phyloP scores from a whole-genome alignment of 2,329 filamentous ascomycete genomes.

The Fusarium brachygibbosum region DNA sequence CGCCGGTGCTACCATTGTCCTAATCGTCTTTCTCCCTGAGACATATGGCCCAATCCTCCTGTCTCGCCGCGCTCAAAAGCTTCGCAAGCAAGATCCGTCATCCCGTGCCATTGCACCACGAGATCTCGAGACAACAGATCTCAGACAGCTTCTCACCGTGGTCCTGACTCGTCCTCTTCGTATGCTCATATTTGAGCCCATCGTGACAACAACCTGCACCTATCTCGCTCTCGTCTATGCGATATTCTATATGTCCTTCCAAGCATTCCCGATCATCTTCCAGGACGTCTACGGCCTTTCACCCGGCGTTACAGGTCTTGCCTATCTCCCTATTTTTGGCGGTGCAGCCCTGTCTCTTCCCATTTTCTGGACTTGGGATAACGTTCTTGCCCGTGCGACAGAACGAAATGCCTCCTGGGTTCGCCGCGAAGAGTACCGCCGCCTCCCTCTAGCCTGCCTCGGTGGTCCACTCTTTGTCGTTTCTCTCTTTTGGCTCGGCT shows the following conservation, averaged over 20 bases:
- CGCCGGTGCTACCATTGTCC: constrained; percentile 71
- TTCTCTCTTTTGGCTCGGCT: constrained; percentile 73
- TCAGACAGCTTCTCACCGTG: constrained; percentile 73
- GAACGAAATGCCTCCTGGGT: constrained; percentile 68
- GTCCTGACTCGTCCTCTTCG: constrained; percentile 78
- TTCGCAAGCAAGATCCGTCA: constrained; percentile 69
- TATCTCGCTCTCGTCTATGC: constrained; percentile 80
- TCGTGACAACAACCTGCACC: constrained; percentile 77
- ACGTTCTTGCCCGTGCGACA: constrained; percentile 67
- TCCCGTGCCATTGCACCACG: constrained; percentile 68
- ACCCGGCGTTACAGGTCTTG: constrained; percentile 73
- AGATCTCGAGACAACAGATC: constrained; percentile 71
- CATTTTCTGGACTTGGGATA: constrained; percentile 76
- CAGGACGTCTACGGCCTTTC: constrained; percentile 72
- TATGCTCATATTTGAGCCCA: constrained; percentile 80
- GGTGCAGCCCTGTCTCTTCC: constrained; percentile 71
- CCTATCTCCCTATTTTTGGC: constrained; percentile 76
- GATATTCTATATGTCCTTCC: constrained; percentile 79
- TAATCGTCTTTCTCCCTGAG: constrained; percentile 74
- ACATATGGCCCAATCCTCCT: constrained; percentile 72
- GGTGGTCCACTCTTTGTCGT: constrained; percentile 74
- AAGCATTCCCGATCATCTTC: constrained; percentile 81
- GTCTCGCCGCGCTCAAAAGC: constrained; percentile 65
- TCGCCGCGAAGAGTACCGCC: constrained; percentile 73
- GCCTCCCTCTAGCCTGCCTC: constrained; percentile 78